A percentile compares a stretch with the other conserved stretches of the same genome.
phyloP scores from a whole-genome alignment of 306 rosid species.

The Myrica gale region DNA sequence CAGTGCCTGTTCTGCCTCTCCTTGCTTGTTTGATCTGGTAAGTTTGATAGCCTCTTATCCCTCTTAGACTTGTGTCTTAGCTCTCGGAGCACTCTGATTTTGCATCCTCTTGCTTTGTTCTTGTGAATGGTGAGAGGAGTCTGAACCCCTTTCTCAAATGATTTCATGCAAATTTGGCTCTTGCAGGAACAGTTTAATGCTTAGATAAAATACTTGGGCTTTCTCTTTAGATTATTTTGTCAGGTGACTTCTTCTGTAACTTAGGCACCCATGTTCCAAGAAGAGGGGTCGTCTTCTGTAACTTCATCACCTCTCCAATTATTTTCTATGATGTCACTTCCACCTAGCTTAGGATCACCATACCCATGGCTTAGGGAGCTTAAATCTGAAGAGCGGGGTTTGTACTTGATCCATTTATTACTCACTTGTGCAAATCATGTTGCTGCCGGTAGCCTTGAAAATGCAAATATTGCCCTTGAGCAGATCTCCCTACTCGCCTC shows the following conservation, averaged over 20 bases:
- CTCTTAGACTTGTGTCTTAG: background rate
- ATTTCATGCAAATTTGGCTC: slow-evolving; percentile 13
- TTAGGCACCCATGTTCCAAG: slow-evolving; percentile 54
- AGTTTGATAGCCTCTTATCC: slow-evolving; percentile 9
- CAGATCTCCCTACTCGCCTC: slow-evolving; percentile 81
- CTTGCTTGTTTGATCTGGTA: slow-evolving; percentile 22
- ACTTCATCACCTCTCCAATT: slow-evolving; percentile 58
- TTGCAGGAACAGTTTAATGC: slow-evolving; percentile 2
- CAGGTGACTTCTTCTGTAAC: background rate
- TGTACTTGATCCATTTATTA: slow-evolving; percentile 71
- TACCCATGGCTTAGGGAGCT: slow-evolving; percentile 66
- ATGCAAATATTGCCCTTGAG: slow-evolving; percentile 72
- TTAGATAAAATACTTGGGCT: slow-evolving; percentile 1
- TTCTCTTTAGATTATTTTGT: slow-evolving; percentile 12
- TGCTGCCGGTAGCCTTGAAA: slow-evolving; percentile 64
- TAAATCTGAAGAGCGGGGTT: slow-evolving; percentile 74
- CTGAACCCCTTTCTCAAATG: background rate
- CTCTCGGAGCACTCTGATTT: background rate
- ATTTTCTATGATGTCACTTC: slow-evolving; percentile 64
- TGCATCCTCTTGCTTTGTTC: background rate
- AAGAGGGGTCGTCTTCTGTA: slow-evolving; percentile 70
- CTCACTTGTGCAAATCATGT: slow-evolving; percentile 81
- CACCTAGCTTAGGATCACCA: slow-evolving; percentile 70
- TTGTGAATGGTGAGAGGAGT: background rate
- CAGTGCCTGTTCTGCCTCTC: background rate